These are phyloP conservation scores for Lagerstroemia fauriei DNA, from an alignment of 441 rosid species.

Conservation along the genomic window DNA sequence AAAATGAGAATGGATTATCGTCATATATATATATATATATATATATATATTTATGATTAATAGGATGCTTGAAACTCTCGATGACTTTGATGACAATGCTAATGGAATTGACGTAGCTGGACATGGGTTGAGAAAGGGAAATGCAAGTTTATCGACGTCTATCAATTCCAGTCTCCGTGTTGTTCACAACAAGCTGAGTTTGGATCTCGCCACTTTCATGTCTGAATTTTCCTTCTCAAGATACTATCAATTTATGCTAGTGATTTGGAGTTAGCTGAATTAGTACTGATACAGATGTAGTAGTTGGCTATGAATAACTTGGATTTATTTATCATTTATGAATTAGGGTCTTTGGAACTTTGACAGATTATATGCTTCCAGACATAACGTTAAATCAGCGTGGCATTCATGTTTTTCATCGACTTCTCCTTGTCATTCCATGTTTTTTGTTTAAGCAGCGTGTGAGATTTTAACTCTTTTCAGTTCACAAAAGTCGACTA, in stretches of 20 bases:
- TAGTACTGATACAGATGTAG: too few relatives aligned
- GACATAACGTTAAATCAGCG: too few relatives aligned
- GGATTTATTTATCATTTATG: too few relatives aligned
- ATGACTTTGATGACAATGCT: slow-evolving; percentile 78
- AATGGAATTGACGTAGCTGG: slow-evolving; percentile 40
- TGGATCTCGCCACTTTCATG: neutral
- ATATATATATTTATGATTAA: slow-evolving; percentile 16
- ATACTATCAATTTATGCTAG: neutral
- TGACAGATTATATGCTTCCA: too few relatives aligned
- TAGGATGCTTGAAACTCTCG: slow-evolving; percentile 78
- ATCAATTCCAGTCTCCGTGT: slow-evolving; percentile 52
- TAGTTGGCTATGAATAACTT: too few relatives aligned
- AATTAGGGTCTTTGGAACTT: too few relatives aligned
- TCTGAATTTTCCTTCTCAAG: neutral
- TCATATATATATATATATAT: neutral
- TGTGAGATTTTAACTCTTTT: too few relatives aligned
- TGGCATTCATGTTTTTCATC: too few relatives aligned
- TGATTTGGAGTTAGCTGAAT: neutral
- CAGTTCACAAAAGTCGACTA: too few relatives aligned
- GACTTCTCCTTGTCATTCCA: too few relatives aligned
- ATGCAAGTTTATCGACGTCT: slow-evolving; percentile 31
- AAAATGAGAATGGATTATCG: neutral
- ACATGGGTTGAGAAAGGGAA: slow-evolving; percentile 32
- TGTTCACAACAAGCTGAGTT: slow-evolving; percentile 64
- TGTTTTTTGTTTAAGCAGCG: too few relatives aligned